Percentiles rank a stretch among this genome's conserved stretches.
Evolutionary conservation across 768 basidiomycete genomes (phyloP).

Genomic region (Calocera viscosa): DNA sequence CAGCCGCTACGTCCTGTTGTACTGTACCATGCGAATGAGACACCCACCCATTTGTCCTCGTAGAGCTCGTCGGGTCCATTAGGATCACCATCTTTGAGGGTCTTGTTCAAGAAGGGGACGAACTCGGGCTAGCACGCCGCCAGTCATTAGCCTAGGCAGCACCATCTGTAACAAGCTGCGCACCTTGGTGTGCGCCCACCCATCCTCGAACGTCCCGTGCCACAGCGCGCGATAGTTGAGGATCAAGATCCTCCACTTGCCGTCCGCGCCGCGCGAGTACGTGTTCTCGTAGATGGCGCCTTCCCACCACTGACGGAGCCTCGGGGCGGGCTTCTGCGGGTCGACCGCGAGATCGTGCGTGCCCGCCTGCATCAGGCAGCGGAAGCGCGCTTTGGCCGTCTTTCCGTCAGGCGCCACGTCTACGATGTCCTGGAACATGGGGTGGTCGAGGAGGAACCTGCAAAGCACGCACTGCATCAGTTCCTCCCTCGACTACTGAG

Average conservation of each 20-base stretch:
- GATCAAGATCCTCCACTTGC: slow-evolving; percentile 11
- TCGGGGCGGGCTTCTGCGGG: background rate
- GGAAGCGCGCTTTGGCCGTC: slow-evolving; percentile 7
- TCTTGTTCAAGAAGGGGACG: slow-evolving; percentile 2
- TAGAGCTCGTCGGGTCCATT: background rate
- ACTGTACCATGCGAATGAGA: background rate
- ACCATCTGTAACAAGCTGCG: background rate
- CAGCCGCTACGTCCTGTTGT: slow-evolving; percentile 1
- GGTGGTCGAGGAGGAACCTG: background rate
- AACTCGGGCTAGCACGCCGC: background rate
- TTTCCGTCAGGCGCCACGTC: slow-evolving; percentile 9
- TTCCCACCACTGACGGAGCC: slow-evolving; percentile 6
- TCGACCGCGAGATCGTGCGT: background rate
- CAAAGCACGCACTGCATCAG: background rate
- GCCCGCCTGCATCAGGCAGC: slow-evolving; percentile 12
- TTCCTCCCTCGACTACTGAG: background rate
- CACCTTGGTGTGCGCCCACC: slow-evolving; percentile 9
- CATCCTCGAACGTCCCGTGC: slow-evolving; percentile 7
- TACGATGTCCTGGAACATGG: slow-evolving; percentile 11
- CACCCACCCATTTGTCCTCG: slow-evolving; percentile 1
- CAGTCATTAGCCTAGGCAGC: background rate
- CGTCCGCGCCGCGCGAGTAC: slow-evolving; percentile 1
- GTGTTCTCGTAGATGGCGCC: slow-evolving; percentile 12
- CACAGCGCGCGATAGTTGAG: slow-evolving; percentile 11
- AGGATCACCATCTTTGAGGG: background rate